Evolutionary conservation across 78 protist genomes (phyloP), one percentile per base, ranked within the genome.

Genomic region (Diacronema lutheri): DNA sequence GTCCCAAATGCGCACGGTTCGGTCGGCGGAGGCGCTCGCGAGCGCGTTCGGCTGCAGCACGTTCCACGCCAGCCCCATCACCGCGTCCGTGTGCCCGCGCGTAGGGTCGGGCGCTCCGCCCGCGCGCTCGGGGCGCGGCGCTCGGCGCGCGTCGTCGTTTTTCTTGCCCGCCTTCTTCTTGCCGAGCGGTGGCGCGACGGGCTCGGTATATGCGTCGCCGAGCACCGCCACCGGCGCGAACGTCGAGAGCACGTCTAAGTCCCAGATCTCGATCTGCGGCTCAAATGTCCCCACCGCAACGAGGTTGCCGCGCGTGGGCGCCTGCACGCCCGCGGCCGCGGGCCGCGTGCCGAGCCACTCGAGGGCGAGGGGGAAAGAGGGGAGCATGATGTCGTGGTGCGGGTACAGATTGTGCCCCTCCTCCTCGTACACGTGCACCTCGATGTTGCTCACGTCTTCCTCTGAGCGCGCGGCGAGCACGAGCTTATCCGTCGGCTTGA

Each of bases 251-350:
- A 94, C 76, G 85, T 95, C 97, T 20, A 95, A 80, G 71, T 92
- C 86, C 97, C 97, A 95, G 56, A 95, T 81, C 58, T 95, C 96
- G 35, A 95, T 95, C 1, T 50, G 81, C 7, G 95, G 94, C 35
- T 88, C 89, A 29, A 93, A 94, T 20, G 96, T 92, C 82, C 95
- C 96, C n/a, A 95, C 81, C 21, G 96, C 97, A 7, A 86, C 90
- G 40, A 89, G 86, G 66, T 91, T 94, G n/a, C 94, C 81, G 44
- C 12, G 56, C 12, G 25, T 40, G 19, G 46, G 12, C 23, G 0
- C 46, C 31, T 69, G 55, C 0, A 50, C 3, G 26, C 25, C 69
- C 14, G 50, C 35, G 40, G 31, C 65, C 38, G 12, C 10, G 33
- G 82, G 92, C 84, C 1, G 21, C 76, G 83, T 88, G 74, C 89